Base-by-base conservation (phyloP, 768 basidiomycete species). In the Leccinum pellstonianum region DNA sequence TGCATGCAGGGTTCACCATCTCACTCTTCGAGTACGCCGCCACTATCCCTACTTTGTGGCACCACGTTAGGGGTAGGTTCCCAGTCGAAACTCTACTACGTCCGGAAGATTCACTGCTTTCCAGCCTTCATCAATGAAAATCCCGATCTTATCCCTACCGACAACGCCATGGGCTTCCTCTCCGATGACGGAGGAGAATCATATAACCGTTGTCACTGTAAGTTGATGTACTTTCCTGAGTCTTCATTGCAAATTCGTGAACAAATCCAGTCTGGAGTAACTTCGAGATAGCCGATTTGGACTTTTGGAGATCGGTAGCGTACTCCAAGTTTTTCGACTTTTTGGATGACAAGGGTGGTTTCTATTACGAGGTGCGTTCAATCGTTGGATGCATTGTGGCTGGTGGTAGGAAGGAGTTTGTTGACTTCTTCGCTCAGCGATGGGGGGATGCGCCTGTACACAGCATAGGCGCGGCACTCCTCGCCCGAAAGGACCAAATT, bases 371-470 rank as follows among this genome's bases (percentile, higher is more conserved):
- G 85, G 89, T 88, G 29, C 10, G 77, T 69, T 11, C 14, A 25
- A 54, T 62, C 6, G 38, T 52, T 31, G 58, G 12, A 41, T n/a
- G 33, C 7, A 25, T 47, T 19, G 23, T n/a, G 23, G 11, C 19
- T 31, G 35, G 23, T n/a, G 5, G 3, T 41, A 11, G 38, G 31
- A 43, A 51, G 38, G 38, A 43, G 6, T 58, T 38, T 11, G 19
- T 52, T 50, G 21, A 46, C 49, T 55, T 17, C 35, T 25, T 27
- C 27, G 19, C 35, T 29, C 6, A 90, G 82, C 80, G 88, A 43
- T 90, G 90, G 90, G 92, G 93, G 29, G 93, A 93, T 70, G 93
- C 92, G 1, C 91, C 91, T 0, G 88, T 95, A 0, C 93, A 93
- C 65, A 89, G 87, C 55, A 91, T 95, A 58, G 92, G 87, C 5